Evolutionary conservation across 129 eudicot genomes (phyloP).

Genomic region (Centrapalus pauciflorus): DNA sequence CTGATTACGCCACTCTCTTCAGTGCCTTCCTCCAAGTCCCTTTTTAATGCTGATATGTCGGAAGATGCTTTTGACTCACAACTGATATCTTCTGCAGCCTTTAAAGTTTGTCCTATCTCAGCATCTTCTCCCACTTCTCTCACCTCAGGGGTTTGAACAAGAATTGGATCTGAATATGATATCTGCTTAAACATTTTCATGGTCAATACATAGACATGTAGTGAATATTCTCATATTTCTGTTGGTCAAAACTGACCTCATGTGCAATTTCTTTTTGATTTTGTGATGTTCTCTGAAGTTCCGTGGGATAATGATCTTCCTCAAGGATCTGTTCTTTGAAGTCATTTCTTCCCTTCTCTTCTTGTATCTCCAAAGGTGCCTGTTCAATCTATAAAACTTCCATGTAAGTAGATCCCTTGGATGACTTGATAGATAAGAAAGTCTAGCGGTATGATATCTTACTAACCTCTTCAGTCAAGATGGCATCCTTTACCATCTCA

Average conservation of each 20-base stretch:
- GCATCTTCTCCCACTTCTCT: slow-evolving; percentile 1
- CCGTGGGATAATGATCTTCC: slow-evolving; percentile 3
- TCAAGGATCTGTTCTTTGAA: slow-evolving; percentile 13
- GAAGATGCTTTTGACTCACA: slow-evolving; percentile 5
- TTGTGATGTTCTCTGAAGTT: slow-evolving; percentile 17
- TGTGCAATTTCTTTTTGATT: slow-evolving; percentile 14
- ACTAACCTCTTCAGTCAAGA: slow-evolving; percentile 31
- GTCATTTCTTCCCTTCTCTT: not conserved
- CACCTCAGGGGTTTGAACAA: slow-evolving; percentile 7
- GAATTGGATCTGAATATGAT: slow-evolving; percentile 16
- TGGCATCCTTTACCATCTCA: slow-evolving; percentile 19
- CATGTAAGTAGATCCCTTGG: slow-evolving; percentile 3
- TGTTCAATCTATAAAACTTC: slow-evolving; percentile 6
- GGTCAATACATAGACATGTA: slow-evolving; percentile 1
- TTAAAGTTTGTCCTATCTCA: slow-evolving; percentile 12
- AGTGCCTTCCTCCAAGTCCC: not conserved
- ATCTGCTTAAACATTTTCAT: slow-evolving; percentile 14
- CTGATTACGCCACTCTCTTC: not conserved
- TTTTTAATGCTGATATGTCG: not conserved
- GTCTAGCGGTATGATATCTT: not conserved
- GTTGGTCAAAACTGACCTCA: slow-evolving; percentile 16
- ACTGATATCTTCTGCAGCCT: slow-evolving; percentile 19
- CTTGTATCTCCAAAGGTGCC: slow-evolving; percentile 5
- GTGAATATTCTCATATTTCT: not conserved
- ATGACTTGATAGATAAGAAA: slow-evolving; percentile 3